Evolutionary conservation across 1,139 yeast species (phyloP), one percentile per base, ranked within the genome.

Genomic region (Candida gigantensis): DNA sequence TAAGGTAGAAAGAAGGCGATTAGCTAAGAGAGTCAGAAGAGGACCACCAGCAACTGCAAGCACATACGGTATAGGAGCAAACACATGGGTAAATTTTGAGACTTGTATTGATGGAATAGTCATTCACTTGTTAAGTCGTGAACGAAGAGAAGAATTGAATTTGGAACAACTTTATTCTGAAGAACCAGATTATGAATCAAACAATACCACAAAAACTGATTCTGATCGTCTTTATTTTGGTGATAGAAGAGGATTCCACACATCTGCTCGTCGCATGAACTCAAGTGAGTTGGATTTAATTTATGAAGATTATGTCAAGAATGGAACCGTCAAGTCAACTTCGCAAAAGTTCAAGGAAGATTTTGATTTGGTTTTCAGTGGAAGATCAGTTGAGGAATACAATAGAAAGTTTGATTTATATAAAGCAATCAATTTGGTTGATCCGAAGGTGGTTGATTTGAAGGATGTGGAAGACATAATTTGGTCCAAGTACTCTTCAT

Each of bases 81-180:
- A 84, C 47, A 73, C 82, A 21, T 90, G 97, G 97, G 79, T 87
- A 16, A 79, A 87, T 74, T 68, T 89, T 37, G 88, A 86, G 48
- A 74, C 87, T 27, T 68, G 72, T 21, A 60, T 77, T 2, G 84
- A 81, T 44, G 78, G 79, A 17, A 70, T 87, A 3, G 74, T 72
- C 40, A 72, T 89, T 26, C 95, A 90, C 57, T 62, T 90, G 30
- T 61, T 90, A 51, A 86, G 96, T 0, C 67, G 72, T 8, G 80
- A 78, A 25, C 76, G 94, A 58, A 68, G 97, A 41, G 55, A 58
- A 15, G 82, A 77, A 42, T 62, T 90, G 42, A 77, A 84, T 46
- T 68, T 90, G 50, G 96, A 89, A 55, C 68, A 72, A 24, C 55
- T 88, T 32, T 87, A 87, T 79, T 72, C 79, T 35, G 61, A 64